phyloP scores from a whole-genome alignment of 768 basidiomycete genomes.

The Tylopilus rubrobrunneus region DNA sequence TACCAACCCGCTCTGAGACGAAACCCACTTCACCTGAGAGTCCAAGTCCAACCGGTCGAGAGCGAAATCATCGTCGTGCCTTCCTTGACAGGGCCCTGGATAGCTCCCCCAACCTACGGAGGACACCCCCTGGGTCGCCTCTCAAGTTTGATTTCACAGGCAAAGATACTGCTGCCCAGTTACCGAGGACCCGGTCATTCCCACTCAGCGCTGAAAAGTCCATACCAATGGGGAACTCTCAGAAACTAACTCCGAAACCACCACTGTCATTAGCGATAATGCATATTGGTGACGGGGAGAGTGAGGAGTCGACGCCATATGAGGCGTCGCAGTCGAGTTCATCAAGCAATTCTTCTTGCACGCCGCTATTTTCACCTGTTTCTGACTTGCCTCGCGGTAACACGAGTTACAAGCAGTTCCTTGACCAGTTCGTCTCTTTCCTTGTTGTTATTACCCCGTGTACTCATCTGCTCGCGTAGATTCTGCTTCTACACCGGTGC shows the following conservation, averaged over 20 bases:
- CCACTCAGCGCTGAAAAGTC: conserved; percentile 19
- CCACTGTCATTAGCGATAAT: conserved; percentile 12
- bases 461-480: conserved; percentile 34
- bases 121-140: conserved; percentile 51
- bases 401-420: conserved; percentile 55
- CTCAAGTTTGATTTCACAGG: conserved; percentile 19
- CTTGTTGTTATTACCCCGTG: background rate
- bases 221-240: conserved; percentile 10
- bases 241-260: conserved; percentile 2
- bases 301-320: conserved; percentile 45
- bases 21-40: conserved; percentile 5
- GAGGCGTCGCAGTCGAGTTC: conserved; percentile 41
- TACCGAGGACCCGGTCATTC: conserved; percentile 37
- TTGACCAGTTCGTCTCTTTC: conserved; percentile 52
- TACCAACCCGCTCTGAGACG: conserved; percentile 8
- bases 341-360: conserved; percentile 43
- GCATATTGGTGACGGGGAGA: conserved; percentile 19
- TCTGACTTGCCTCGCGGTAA: conserved; percentile 26
- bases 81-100: conserved; percentile 45
- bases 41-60: conserved; percentile 12
- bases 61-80: conserved; percentile 56
- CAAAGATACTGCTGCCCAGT: conserved; percentile 21
- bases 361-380: conserved; percentile 40
- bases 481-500: conserved; percentile 81
- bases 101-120: conserved; percentile 32